These are phyloP conservation scores for Monosporozyma servazzii DNA, from an alignment of 805 yeast genomes.

Conservation along the genomic window DNA sequence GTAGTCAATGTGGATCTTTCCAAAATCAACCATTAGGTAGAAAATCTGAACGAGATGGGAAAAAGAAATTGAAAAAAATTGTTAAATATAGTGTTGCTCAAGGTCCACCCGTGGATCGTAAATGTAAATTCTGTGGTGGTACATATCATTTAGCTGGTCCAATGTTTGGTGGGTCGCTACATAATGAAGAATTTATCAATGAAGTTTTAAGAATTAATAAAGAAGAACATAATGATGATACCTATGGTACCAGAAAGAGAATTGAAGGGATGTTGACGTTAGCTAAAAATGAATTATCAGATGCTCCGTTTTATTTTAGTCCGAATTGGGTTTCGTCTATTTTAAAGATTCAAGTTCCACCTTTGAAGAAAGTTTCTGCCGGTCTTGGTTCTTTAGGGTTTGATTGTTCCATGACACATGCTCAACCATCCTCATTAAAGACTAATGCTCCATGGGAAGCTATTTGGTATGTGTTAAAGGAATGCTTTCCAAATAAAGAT, in stretches of 20 bases:
- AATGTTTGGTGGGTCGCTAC: conserved; percentile 85
- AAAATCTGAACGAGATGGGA: conserved; percentile 34
- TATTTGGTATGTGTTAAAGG: conserved; percentile 62
- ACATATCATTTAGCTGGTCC: conserved; percentile 85
- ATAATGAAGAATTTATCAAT: conserved; percentile 56
- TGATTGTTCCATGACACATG: conserved; percentile 80
- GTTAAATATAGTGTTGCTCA: conserved; percentile 54
- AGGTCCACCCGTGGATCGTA: conserved; percentile 50
- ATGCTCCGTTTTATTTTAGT: conserved; percentile 72
- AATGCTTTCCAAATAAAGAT: conserved; percentile 41
- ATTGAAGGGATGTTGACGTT: conserved; percentile 88
- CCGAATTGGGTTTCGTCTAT: conserved; percentile 69
- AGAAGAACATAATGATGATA: conserved; percentile 33
- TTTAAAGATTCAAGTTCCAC: conserved; percentile 75
- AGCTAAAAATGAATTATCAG: conserved; percentile 59
- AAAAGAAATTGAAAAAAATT: conserved; percentile 26
- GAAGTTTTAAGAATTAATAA: conserved; percentile 49
- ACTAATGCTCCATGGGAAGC: conserved; percentile 83
- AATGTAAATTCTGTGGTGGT: conserved; percentile 59
- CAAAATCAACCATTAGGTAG: conserved; percentile 71
- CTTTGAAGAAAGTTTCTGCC: conserved; percentile 58
- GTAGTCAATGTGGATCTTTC: conserved; percentile 78
- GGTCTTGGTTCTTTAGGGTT: conserved; percentile 83
- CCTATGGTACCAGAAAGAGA: conserved; percentile 73
- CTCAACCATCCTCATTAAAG: conserved; percentile 74